Evolutionary conservation across 495 filamentous ascomycete genomes (phyloP), one percentile per base, ranked within the genome.

Genomic region (Aspergillus biplanus): DNA sequence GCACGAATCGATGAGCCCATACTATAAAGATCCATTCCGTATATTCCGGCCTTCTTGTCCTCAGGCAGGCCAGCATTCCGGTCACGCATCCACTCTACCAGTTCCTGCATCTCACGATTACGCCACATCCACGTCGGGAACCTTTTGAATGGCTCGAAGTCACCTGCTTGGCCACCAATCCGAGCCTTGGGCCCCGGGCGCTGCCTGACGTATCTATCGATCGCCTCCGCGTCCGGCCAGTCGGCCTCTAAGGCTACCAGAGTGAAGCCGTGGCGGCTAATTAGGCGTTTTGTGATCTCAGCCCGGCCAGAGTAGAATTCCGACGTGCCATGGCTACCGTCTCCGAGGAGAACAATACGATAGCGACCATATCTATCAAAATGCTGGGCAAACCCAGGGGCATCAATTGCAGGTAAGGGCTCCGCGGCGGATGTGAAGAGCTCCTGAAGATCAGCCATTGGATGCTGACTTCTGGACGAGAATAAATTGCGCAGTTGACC

Each of bases 71-170:
- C 63, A 1, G 69, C 58, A 61, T 87, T 86, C 59, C 73, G 75
- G 16, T 75, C 58, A 6, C 82, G 73, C 69, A 86, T 71, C 85
- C 85, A 87, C 64, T 86, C 83, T n/a, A 83, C 78, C 16, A 87
- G 80, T 0, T 77, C 69, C 27, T 85, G 83, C 67, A 84, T 81
- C 63, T 87, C 84, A 31, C 66, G 64, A 58, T 86, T 87, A 11
- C 83, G 76, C 85, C 85, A 87, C 85, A 87, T 87, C 85, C 84
- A 87, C 5, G 82, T 84, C 27, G 85, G 85, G 48, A 87, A 87
- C 16, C 83, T 70, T 54, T 78, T 69, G 66, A 87, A 87, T 9
- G 78, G 75, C 44, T 80, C 76, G 8, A 74, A 60, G 6, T 31
- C 48, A 32, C 21, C 65, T 4, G 67, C 52, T 15, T 54, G 61